Conservation (phyloP, 164 flowering plant species). For the Berberis vulgaris region DNA sequence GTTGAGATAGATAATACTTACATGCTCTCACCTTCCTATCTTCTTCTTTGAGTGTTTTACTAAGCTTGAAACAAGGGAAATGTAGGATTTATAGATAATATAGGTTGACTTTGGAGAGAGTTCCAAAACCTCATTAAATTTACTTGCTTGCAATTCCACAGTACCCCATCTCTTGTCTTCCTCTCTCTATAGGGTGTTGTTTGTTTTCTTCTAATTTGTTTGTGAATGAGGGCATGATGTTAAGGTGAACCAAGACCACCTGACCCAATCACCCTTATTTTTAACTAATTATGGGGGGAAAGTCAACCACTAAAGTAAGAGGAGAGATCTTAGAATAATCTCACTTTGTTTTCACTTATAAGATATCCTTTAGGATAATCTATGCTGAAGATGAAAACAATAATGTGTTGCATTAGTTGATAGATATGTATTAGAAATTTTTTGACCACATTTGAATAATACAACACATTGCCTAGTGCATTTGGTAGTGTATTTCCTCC, state of each 20-base stretch:
- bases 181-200: not conserved
- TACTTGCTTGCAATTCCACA: not conserved
- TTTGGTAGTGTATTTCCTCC: too few relatives aligned
- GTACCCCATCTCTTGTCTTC: conserved; percentile 2
- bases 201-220: not conserved
- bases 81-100: not conserved
- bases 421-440: too few relatives aligned
- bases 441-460: too few relatives aligned
- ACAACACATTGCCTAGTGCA: too few relatives aligned
- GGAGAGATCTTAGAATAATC: not conserved
- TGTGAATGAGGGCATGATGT: not conserved
- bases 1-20: conserved; percentile 2
- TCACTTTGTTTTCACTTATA: not conserved
- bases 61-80: not conserved
- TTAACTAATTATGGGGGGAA: not conserved
- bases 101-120: conserved; percentile 13
- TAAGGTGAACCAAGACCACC: conserved; percentile 16
- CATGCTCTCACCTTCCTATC: not conserved
- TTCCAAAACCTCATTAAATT: conserved; percentile 13
- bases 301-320: conserved; percentile 16
- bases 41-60: not conserved
- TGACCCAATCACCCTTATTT: conserved; percentile 3
- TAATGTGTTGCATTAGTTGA: too few relatives aligned
- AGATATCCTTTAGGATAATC: too few relatives aligned
- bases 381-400: too few relatives aligned